Conservation (phyloP, 2,329 filamentous ascomycete species). For the Blumeriella jaapii region DNA sequence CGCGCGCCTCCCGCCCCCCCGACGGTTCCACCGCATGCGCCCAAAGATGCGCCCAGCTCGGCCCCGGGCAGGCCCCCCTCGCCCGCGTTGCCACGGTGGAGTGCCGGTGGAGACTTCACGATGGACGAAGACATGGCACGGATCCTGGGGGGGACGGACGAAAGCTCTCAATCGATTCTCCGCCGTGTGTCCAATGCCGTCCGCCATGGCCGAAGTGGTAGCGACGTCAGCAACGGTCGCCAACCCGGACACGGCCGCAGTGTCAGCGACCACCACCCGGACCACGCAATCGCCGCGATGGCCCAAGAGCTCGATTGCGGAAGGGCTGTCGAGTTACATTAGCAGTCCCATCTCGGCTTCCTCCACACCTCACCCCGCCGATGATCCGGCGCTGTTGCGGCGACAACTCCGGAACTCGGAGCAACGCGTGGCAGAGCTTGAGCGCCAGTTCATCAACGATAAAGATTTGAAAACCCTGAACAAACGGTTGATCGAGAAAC, state of each 20-base stretch:
- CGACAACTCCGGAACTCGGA: slow-evolving; percentile 72
- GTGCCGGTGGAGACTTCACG: slow-evolving; percentile 74
- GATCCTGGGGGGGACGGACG: slow-evolving; percentile 63
- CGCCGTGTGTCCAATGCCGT: slow-evolving; percentile 88
- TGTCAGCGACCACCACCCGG: slow-evolving; percentile 54
- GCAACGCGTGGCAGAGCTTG: slow-evolving; percentile 75
- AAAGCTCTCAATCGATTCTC: slow-evolving; percentile 67
- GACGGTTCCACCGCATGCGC: slow-evolving; percentile 10
- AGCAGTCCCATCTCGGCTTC: slow-evolving; percentile 60
- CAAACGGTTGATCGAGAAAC: slow-evolving; percentile 80
- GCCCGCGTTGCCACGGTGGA: slow-evolving; percentile 62
- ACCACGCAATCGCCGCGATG: slow-evolving; percentile 54
- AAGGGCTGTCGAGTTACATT: slow-evolving; percentile 47
- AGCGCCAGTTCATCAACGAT: slow-evolving; percentile 59
- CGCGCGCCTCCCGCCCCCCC: slow-evolving; percentile 26
- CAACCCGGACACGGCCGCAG: slow-evolving; percentile 45
- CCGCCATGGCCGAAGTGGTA: slow-evolving; percentile 82
- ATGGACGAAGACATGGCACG: slow-evolving; percentile 94
- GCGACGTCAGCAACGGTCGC: slow-evolving; percentile 41
- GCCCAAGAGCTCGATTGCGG: slow-evolving; percentile 52
- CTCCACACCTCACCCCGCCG: slow-evolving; percentile 41
- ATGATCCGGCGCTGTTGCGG: slow-evolving; percentile 58
- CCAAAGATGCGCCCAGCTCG: slow-evolving; percentile 39
- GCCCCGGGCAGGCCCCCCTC: slow-evolving; percentile 33
- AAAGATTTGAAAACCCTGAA: slow-evolving; percentile 49